Evolutionary conservation across 2,329 filamentous ascomycete species (phyloP).

Genomic region (Aureobasidium namibiae): DNA sequence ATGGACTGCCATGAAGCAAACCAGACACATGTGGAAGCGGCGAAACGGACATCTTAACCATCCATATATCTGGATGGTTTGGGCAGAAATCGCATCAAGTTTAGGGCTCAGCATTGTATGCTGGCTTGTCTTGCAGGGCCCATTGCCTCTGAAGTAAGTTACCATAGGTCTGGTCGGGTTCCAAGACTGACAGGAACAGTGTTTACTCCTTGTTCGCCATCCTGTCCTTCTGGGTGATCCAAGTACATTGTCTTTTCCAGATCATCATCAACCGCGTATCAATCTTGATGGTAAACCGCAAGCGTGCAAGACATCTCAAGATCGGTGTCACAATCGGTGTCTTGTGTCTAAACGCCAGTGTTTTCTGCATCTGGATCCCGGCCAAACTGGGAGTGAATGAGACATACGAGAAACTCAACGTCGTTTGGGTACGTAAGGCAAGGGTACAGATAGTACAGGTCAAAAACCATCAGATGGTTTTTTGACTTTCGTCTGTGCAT

Average conservation of each 20-base stretch:
- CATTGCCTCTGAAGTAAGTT: neutral
- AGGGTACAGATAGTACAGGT: too few species aligned
- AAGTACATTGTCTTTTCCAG: constrained; percentile 21
- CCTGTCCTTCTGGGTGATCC: constrained; percentile 12
- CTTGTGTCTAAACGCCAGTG: constrained; percentile 25
- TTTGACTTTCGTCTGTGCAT: too few species aligned
- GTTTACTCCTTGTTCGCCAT: neutral
- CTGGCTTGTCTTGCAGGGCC: constrained; percentile 24
- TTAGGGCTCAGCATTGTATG: constrained; percentile 35
- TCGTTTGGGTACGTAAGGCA: too few species aligned
- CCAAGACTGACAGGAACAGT: neutral
- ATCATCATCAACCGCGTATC: constrained; percentile 31
- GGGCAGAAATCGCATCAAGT: constrained; percentile 37
- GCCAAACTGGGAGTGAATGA: constrained; percentile 27
- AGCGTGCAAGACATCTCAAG: constrained; percentile 28
- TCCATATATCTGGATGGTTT: constrained; percentile 37
- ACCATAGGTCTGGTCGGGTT: neutral
- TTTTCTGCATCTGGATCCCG: constrained; percentile 22
- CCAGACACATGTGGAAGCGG: constrained; percentile 15
- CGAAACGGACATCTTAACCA: constrained; percentile 28
- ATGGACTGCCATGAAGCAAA: constrained; percentile 33
- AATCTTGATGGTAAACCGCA: constrained; percentile 20
- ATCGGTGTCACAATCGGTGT: constrained; percentile 28
- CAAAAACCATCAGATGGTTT: too few species aligned
- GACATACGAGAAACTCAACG: constrained; percentile 27